phyloP scores from a whole-genome alignment of 2,329 filamentous ascomycete genomes.

The Trichoderma harzianum region DNA sequence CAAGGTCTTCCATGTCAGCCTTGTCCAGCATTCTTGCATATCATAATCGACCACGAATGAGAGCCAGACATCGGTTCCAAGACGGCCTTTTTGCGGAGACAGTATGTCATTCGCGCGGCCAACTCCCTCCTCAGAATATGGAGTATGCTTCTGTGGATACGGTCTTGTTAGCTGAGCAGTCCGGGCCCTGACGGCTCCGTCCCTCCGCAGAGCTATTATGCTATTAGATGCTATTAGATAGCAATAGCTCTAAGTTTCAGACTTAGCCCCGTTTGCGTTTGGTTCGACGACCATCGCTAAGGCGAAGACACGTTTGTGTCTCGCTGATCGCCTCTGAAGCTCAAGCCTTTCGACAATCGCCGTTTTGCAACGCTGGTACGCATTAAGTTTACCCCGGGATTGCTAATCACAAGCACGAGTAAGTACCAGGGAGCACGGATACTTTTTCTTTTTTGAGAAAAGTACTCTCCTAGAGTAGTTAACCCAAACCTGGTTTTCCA shows the following conservation, averaged over 20 bases:
- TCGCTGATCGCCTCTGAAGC: not conserved
- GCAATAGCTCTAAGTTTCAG: not conserved
- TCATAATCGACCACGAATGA: slow-evolving; percentile 50
- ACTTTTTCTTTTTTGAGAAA: not conserved
- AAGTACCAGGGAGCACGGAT: not conserved
- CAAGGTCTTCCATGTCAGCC: slow-evolving; percentile 59
- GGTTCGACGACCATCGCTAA: not conserved
- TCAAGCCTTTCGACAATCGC: not conserved
- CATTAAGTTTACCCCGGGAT: not conserved
- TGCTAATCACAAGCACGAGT: not conserved
- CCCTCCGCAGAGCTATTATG: not conserved
- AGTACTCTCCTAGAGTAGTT: not conserved
- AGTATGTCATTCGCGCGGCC: slow-evolving; percentile 56
- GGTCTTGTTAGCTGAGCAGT: not conserved
- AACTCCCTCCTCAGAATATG: slow-evolving; percentile 73
- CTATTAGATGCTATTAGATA: not conserved
- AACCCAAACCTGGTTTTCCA: not conserved
- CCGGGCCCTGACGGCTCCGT: not conserved
- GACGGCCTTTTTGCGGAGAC: slow-evolving; percentile 82
- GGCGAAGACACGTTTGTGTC: not conserved
- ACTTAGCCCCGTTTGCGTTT: not conserved
- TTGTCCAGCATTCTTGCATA: slow-evolving; percentile 72
- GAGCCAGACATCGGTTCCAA: slow-evolving; percentile 57
- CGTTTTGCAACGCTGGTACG: not conserved
- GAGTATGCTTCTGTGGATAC: slow-evolving; percentile 49